Percentiles rank a stretch among this genome's conserved stretches.
phyloP scores from a whole-genome alignment of 2,329 filamentous ascomycete species.

The Lachnellula willkommii region DNA sequence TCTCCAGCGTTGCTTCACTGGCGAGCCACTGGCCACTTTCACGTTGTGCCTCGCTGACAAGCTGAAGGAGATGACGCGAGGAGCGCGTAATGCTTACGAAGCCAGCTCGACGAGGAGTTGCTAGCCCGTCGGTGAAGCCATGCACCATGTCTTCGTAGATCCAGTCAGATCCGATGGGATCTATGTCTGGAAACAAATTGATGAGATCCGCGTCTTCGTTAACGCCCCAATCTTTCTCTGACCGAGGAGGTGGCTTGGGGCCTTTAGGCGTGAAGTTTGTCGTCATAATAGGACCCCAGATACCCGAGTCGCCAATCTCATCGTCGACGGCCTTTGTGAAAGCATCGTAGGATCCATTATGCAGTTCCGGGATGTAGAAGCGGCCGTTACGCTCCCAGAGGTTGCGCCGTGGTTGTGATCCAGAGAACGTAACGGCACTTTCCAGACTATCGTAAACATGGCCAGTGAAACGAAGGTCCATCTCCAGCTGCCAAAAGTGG shows the following conservation, averaged over 20 bases:
- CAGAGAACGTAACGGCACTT: conserved; percentile 60
- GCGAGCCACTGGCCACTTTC: conserved; percentile 68
- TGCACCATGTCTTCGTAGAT: conserved; percentile 61
- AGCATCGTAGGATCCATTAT: conserved; percentile 66
- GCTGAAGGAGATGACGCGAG: conserved; percentile 54
- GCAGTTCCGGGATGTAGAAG: conserved; percentile 68
- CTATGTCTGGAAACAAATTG: conserved; percentile 72
- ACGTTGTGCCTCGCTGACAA: conserved; percentile 60
- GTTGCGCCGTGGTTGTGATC: conserved; percentile 61
- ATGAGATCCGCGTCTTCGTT: conserved; percentile 71
- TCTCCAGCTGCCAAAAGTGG: conserved; percentile 67
- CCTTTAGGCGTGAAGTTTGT: conserved; percentile 37
- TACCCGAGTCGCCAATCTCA: conserved; percentile 44
- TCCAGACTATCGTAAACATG: conserved; percentile 70
- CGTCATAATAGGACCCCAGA: conserved; percentile 60
- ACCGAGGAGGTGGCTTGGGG: conserved; percentile 47
- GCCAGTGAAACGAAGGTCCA: conserved; percentile 61
- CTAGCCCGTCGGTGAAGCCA: conserved; percentile 29
- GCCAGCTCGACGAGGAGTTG: conserved; percentile 62
- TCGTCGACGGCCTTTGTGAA: conserved; percentile 59
- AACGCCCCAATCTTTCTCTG: conserved; percentile 54
- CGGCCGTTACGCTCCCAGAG: conserved; percentile 73
- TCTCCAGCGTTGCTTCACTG: conserved; percentile 61
- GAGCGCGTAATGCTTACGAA: conserved; percentile 69
- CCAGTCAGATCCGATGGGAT: conserved; percentile 66